Evolutionary conservation across 441 rosid species (phyloP).

Genomic region (Bocquillonia castaneifolia): DNA sequence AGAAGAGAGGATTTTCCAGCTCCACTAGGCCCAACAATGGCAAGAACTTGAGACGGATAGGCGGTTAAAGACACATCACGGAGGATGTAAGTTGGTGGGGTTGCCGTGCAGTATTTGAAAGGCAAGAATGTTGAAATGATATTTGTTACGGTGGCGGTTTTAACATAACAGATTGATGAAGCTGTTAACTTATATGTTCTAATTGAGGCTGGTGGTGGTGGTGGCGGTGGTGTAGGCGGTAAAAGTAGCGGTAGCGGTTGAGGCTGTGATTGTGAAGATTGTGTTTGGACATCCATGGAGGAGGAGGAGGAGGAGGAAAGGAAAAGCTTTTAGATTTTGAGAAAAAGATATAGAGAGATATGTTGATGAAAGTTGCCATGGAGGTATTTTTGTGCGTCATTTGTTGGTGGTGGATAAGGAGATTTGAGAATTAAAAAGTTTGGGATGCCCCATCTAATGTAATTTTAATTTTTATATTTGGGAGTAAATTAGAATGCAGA

Average conservation of each 20-base stretch:
- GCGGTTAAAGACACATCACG: conserved; percentile 64
- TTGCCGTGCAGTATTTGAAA: conserved; percentile 33
- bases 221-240: conserved; percentile 5
- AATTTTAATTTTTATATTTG: too few species aligned
- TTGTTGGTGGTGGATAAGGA: conserved; percentile 15
- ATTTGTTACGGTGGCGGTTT: conserved; percentile 28
- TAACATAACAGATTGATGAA: conserved; percentile 55
- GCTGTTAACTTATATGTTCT: conserved; percentile 55
- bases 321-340: conserved; percentile 3
- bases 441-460: neutral
- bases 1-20: conserved; percentile 93
- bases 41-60: conserved; percentile 73
- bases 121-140: conserved; percentile 25
- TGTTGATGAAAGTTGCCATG: conserved; percentile 23
- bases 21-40: conserved; percentile 89
- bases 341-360: conserved; percentile 16
- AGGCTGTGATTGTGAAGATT: conserved; percentile 22
- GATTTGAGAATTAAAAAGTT: conserved; percentile 14
- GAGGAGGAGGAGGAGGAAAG: conserved; percentile 19
- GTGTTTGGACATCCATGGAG: conserved; percentile 42
- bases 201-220: conserved; percentile 26
- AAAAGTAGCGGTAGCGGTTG: neutral
- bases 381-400: conserved; percentile 14
- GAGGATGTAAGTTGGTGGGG: conserved; percentile 55
- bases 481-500: too few species aligned